phyloP scores from a whole-genome alignment of 1,139 yeast genomes.

The Suhomyces guaymorum region DNA sequence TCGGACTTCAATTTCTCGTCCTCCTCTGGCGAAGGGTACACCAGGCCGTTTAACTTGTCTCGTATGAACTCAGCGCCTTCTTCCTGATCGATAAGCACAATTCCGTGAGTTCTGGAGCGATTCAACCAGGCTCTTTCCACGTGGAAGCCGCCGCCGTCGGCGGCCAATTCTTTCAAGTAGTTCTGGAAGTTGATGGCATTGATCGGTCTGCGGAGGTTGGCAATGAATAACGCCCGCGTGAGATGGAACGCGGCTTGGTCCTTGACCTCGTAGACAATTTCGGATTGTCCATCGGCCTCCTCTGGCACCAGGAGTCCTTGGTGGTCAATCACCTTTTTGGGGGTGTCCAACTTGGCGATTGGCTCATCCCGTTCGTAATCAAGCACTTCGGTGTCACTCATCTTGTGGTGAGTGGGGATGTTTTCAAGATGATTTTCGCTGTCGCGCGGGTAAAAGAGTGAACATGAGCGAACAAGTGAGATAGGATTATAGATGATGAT shows the following conservation, averaged over 20 bases:
- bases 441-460: not conserved
- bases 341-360: conserved; percentile 7
- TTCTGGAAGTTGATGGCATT: conserved; percentile 41
- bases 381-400: conserved; percentile 23
- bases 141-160: conserved; percentile 23
- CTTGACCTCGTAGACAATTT: conserved; percentile 33
- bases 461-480: not conserved
- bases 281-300: conserved; percentile 28
- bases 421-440: not conserved
- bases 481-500: no score
- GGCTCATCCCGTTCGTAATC: conserved; percentile 19
- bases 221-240: conserved; percentile 47
- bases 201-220: conserved; percentile 42
- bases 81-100: conserved; percentile 39
- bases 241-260: conserved; percentile 34
- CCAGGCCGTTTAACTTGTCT: conserved; percentile 32
- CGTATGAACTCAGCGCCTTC: conserved; percentile 42
- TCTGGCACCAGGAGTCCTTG: conserved; percentile 27
- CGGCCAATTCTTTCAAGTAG: conserved; percentile 30
- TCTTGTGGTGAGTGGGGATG: conserved; percentile 2
- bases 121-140: conserved; percentile 51
- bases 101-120: conserved; percentile 42
- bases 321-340: conserved; percentile 23
- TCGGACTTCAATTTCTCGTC: conserved; percentile 24
- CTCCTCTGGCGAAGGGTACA: conserved; percentile 33